Percentiles rank a stretch among this genome's conserved stretches.
Evolutionary conservation across 2,329 filamentous ascomycete genomes (phyloP).

Genomic region (Metarhizium anisopliae): DNA sequence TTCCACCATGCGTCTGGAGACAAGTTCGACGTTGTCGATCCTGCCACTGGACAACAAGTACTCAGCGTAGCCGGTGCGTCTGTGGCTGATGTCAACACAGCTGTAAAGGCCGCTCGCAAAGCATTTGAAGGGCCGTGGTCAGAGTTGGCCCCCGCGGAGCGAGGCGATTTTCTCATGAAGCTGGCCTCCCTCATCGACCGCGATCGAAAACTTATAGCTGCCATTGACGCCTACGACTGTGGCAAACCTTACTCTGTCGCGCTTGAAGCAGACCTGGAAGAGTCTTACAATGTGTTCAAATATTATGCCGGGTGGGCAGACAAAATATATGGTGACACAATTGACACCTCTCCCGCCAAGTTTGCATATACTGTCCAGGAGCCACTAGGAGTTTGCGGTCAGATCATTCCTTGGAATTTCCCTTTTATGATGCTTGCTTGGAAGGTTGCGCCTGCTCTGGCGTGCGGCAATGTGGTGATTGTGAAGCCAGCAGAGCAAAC

Average conservation of each 20-base stretch:
- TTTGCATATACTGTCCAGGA: constrained; percentile 68
- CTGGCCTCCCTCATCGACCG: constrained; percentile 62
- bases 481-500: constrained; percentile 62
- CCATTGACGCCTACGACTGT: constrained; percentile 73
- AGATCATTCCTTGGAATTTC: constrained; percentile 72
- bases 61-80: constrained; percentile 14
- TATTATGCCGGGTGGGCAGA: constrained; percentile 76
- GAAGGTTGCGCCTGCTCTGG: constrained; percentile 69
- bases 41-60: constrained; percentile 14
- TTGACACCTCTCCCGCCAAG: constrained; percentile 58
- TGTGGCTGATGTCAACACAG: constrained; percentile 1
- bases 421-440: constrained; percentile 43
- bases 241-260: constrained; percentile 58
- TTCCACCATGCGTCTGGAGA: constrained; percentile 15
- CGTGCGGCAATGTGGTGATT: constrained; percentile 54
- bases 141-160: not conserved
- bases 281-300: constrained; percentile 38
- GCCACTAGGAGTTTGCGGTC: constrained; percentile 67
- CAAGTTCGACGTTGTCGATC: constrained; percentile 14
- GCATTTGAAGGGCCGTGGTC: constrained; percentile 11
- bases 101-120: constrained; percentile 12
- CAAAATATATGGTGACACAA: constrained; percentile 69
- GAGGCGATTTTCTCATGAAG: constrained; percentile 27
- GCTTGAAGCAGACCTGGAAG: constrained; percentile 53
- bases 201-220: constrained; percentile 41